These are phyloP conservation scores for Trametes sp. DNA, from an alignment of 1,284 basidiomycete species.

Conservation along the genomic window DNA sequence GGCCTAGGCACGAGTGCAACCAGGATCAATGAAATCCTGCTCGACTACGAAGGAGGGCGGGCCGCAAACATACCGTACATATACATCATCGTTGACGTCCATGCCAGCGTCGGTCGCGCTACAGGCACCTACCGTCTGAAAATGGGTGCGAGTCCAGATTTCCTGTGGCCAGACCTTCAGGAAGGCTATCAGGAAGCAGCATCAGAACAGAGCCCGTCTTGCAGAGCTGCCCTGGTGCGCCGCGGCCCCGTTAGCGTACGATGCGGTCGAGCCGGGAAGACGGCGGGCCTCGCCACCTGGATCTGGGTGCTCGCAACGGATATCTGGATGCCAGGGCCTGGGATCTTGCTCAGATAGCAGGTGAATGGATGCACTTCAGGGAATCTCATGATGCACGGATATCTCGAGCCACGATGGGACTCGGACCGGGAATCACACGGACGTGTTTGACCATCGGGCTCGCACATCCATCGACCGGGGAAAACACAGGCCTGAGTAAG, in stretches of 20 bases:
- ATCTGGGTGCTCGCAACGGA: not conserved
- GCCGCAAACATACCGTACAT: not conserved
- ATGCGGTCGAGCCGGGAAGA: not conserved
- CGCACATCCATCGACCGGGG: slow-evolving; percentile 46
- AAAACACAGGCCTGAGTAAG: slow-evolving; percentile 35
- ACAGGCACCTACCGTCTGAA: not conserved
- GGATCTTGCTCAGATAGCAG: slow-evolving; percentile 1
- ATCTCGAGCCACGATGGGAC: slow-evolving; percentile 17
- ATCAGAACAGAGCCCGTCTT: not conserved
- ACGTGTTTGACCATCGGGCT: slow-evolving; percentile 12
- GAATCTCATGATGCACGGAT: slow-evolving; percentile 9
- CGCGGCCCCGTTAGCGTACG: not conserved
- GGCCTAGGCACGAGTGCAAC: not conserved
- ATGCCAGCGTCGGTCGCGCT: not conserved
- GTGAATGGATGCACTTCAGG: not conserved
- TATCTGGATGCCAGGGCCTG: not conserved
- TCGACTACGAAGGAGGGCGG: not conserved
- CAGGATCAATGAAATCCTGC: not conserved
- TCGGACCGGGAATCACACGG: slow-evolving; percentile 11
- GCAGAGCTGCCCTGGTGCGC: not conserved
- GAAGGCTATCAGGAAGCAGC: not conserved
- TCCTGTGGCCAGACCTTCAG: not conserved
- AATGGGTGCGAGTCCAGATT: not conserved
- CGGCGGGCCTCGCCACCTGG: not conserved
- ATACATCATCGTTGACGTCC: not conserved